These are phyloP conservation scores for Volvox carteri DNA, from an alignment of 163 green algal species.

Conservation along the genomic window DNA sequence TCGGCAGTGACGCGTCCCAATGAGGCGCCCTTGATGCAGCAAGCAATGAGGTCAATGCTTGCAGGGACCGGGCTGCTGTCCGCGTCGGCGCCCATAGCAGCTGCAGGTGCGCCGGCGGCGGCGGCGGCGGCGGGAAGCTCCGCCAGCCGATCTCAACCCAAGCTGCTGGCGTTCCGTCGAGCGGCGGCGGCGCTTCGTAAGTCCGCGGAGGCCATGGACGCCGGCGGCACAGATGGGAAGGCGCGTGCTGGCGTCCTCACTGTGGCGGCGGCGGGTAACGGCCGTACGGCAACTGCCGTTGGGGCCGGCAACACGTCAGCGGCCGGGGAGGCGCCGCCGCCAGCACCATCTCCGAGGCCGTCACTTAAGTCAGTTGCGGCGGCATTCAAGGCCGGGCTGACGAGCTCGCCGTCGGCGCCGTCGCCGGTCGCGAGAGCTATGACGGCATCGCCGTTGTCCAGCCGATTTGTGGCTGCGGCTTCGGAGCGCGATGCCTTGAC, in stretches of 20 bases:
- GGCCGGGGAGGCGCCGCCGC: too few species aligned
- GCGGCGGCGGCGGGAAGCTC: too few species aligned
- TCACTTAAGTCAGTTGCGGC: background rate
- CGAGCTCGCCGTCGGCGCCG: background rate
- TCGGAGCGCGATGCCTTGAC: background rate
- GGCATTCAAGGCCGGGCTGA: background rate
- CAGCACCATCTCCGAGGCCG: too few species aligned
- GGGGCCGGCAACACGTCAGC: too few species aligned
- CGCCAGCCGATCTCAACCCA: background rate
- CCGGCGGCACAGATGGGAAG: background rate
- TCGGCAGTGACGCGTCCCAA: background rate
- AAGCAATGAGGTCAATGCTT: too few species aligned
- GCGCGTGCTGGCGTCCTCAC: background rate
- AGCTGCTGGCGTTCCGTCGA: background rate
- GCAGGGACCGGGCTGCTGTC: background rate
- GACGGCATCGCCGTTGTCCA: background rate
- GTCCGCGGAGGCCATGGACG: background rate
- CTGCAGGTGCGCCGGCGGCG: background rate
- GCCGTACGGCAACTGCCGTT: background rate
- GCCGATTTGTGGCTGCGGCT: background rate
- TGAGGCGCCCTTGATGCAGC: too few species aligned
- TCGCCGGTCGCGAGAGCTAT: background rate
- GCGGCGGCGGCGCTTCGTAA: background rate
- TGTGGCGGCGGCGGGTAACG: background rate
- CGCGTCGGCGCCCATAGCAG: background rate